Conservation (phyloP, 2,329 filamentous ascomycete genomes). For the Dactylella cylindrospora region DNA sequence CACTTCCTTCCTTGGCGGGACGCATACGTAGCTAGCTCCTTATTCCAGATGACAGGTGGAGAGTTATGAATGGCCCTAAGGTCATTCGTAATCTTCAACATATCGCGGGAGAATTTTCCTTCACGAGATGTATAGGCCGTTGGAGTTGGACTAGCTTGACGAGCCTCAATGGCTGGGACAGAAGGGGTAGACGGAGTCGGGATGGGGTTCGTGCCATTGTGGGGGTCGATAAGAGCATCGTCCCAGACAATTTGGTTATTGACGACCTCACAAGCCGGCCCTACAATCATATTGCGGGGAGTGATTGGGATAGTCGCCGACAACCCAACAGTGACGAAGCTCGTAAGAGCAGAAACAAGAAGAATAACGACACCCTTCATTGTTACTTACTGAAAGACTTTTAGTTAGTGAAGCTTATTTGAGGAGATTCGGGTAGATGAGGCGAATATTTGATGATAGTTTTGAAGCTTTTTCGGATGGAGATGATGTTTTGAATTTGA, state of each 20-base stretch:
- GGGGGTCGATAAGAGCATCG: slow-evolving; percentile 9
- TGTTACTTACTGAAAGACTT: too few species aligned
- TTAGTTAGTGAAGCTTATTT: too few species aligned
- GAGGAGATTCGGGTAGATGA: too few species aligned
- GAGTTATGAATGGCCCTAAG: slow-evolving; percentile 37
- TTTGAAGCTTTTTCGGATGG: not conserved
- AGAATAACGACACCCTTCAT: slow-evolving; percentile 34
- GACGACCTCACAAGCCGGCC: too few species aligned
- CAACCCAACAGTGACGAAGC: slow-evolving; percentile 8
- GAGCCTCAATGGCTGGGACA: slow-evolving; percentile 6
- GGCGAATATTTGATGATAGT: slow-evolving; percentile 7
- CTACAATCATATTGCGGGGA: too few species aligned
- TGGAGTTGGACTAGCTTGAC: slow-evolving; percentile 10
- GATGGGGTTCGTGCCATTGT: too few species aligned
- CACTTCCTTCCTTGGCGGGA: slow-evolving; percentile 28
- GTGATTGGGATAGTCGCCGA: slow-evolving; percentile 11
- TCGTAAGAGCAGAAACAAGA: slow-evolving; percentile 11
- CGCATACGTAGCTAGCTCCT: slow-evolving; percentile 26
- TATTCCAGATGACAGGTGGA: slow-evolving; percentile 33
- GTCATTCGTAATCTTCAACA: slow-evolving; percentile 40
- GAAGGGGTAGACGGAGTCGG: slow-evolving; percentile 18
- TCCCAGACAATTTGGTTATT: not conserved
- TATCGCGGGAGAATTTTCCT: slow-evolving; percentile 37
- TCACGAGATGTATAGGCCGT: slow-evolving; percentile 35
- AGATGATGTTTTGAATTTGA: not conserved